These are phyloP conservation scores for Penicillium ochrochloron DNA, from an alignment of 495 filamentous ascomycete genomes.

Conservation along the genomic window DNA sequence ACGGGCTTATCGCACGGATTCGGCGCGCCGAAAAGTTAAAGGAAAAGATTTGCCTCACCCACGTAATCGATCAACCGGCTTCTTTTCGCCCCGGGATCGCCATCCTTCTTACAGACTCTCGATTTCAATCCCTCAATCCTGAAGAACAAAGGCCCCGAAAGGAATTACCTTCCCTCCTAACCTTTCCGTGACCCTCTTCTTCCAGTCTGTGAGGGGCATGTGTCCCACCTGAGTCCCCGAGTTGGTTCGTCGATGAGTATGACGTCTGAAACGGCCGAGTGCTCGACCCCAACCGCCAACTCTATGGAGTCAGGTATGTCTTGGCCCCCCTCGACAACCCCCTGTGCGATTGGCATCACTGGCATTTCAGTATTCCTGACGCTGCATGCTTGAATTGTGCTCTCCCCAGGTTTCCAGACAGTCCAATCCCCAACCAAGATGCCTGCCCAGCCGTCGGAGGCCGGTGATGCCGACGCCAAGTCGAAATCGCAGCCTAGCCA, in stretches of 20 bases:
- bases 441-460: constrained; percentile 31
- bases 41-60: constrained; percentile 38
- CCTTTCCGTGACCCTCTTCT: neutral
- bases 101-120: neutral
- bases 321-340: constrained; percentile 18
- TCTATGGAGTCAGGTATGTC: constrained; percentile 44
- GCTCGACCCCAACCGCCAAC: constrained; percentile 32
- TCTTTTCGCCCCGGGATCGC: constrained; percentile 4
- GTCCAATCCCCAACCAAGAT: constrained; percentile 35
- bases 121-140: constrained; percentile 5
- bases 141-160: neutral
- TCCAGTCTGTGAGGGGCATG: constrained; percentile 40
- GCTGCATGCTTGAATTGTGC: constrained; percentile 17
- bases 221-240: constrained; percentile 36
- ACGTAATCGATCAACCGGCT: constrained; percentile 24
- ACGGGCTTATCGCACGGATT: constrained; percentile 34
- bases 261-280: constrained; percentile 48
- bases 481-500: constrained; percentile 44
- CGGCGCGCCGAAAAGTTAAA: constrained; percentile 29
- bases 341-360: constrained; percentile 1
- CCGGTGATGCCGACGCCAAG: constrained; percentile 40
- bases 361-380: constrained; percentile 22
- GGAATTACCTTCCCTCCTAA: neutral
- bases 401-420: constrained; percentile 24
- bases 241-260: constrained; percentile 41